Conservation (phyloP, 495 filamentous ascomycete species). For the Patellaria atrata region DNA sequence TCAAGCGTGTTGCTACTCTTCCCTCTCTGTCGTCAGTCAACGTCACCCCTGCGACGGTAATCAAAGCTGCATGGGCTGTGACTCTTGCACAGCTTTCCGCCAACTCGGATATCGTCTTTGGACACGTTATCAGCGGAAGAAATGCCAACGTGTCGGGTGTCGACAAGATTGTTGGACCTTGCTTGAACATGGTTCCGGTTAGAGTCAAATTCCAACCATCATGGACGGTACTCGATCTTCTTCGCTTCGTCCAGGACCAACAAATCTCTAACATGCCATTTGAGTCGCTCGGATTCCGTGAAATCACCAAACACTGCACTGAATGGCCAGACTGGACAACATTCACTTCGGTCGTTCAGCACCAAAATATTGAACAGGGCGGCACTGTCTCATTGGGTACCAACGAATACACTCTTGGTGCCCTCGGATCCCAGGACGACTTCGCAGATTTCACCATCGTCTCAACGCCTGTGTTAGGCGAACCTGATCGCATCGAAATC, state of each 20-base stretch:
- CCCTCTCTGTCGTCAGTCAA: slow-evolving; percentile 19
- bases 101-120: slow-evolving; percentile 40
- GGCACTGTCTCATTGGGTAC: slow-evolving; percentile 24
- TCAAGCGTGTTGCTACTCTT: slow-evolving; percentile 7
- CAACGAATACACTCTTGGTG: slow-evolving; percentile 35
- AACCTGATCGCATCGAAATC: slow-evolving; percentile 32
- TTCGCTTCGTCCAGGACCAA: slow-evolving; percentile 42
- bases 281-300: slow-evolving; percentile 28
- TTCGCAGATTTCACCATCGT: slow-evolving; percentile 37
- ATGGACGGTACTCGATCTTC: slow-evolving; percentile 38
- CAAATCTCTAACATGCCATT: slow-evolving; percentile 43
- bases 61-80: slow-evolving; percentile 44
- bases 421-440: slow-evolving; percentile 36
- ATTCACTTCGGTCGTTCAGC: slow-evolving; percentile 16
- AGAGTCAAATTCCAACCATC: slow-evolving; percentile 36
- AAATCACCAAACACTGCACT: slow-evolving; percentile 24
- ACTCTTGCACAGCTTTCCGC: slow-evolving; percentile 37
- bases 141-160: slow-evolving; percentile 39
- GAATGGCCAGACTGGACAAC: slow-evolving; percentile 22
- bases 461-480: slow-evolving; percentile 31
- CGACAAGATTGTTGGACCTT: slow-evolving; percentile 41
- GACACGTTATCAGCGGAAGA: slow-evolving; percentile 40
- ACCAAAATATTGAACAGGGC: slow-evolving; percentile 17
- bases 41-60: slow-evolving; percentile 39
- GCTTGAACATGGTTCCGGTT: slow-evolving; percentile 46